phyloP scores from a whole-genome alignment of 83 land plant genomes.

The Thuja plicata region DNA sequence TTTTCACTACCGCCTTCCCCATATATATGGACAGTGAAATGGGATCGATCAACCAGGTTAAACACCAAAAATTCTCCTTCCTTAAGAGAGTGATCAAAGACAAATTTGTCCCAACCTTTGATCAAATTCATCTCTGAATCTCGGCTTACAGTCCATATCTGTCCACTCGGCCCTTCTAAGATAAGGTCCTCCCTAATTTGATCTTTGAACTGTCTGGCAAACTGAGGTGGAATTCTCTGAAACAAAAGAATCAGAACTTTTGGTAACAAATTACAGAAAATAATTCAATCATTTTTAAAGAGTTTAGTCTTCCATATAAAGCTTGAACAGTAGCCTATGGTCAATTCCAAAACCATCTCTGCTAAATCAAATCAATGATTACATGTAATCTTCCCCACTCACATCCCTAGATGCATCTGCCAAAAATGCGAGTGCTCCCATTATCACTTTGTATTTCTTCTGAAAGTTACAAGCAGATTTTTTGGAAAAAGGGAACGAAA shows the following conservation, averaged over 20 bases:
- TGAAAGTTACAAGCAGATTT: no score
- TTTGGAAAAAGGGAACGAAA: no score
- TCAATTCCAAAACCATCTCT: no score
- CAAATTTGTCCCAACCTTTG: background rate
- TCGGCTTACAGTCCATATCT: slow-evolving; percentile 5
- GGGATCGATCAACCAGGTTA: background rate
- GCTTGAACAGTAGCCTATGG: no score
- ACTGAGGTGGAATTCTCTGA: background rate
- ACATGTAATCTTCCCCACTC: no score
- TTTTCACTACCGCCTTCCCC: background rate
- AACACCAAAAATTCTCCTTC: background rate
- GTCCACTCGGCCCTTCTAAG: slow-evolving; percentile 6
- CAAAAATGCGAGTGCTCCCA: no score
- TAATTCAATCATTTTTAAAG: no score
- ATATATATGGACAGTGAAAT: background rate
- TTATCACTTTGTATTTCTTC: no score
- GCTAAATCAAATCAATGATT: no score
- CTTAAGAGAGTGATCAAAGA: background rate
- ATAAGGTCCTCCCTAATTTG: background rate
- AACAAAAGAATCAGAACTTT: background rate
- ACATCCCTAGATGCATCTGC: no score
- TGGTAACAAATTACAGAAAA: background rate
- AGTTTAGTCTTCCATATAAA: no score
- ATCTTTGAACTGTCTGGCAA: background rate
- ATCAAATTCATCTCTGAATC: slow-evolving; percentile 4